Evolutionary conservation across 192 early-diverging fungal genomes (phyloP).

Genomic region (Linderina pennispora): DNA sequence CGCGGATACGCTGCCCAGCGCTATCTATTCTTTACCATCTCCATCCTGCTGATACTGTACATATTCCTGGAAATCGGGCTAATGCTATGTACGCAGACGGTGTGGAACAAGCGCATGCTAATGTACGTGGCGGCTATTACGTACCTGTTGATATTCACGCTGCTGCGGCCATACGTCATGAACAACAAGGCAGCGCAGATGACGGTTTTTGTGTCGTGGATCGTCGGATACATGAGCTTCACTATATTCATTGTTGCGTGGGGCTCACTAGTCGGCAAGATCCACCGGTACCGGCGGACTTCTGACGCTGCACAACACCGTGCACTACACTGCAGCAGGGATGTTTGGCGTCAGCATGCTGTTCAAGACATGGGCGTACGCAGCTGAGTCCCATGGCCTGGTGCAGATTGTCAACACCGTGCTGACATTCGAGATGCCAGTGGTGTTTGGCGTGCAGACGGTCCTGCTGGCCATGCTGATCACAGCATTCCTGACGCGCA

Average conservation of each 20-base stretch:
- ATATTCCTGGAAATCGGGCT: constrained; percentile 30
- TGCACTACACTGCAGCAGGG: constrained; percentile 1
- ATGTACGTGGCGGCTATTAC: constrained; percentile 30
- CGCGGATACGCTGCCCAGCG: constrained; percentile 12
- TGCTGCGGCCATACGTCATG: constrained; percentile 19
- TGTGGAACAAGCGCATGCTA: constrained; percentile 32
- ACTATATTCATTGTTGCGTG: constrained; percentile 28
- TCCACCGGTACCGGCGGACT: constrained; percentile 2
- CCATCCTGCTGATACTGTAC: constrained; percentile 16
- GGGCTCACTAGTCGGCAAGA: constrained; percentile 19
- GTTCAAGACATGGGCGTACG: constrained; percentile 26
- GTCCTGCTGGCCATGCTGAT: constrained; percentile 10
- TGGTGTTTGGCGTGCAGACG: constrained; percentile 16
- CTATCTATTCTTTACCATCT: constrained; percentile 17
- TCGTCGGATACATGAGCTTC: constrained; percentile 25
- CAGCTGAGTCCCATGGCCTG: constrained; percentile 27
- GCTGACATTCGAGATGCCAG: constrained; percentile 15
- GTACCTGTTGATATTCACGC: constrained; percentile 25
- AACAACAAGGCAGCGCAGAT: constrained; percentile 20
- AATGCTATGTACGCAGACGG: constrained; percentile 17
- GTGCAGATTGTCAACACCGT: constrained; percentile 1
- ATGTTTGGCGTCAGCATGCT: constrained; percentile 16
- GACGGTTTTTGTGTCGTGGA: constrained; percentile 25
- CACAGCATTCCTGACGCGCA: constrained; percentile 16
- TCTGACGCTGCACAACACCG: background rate